Evolutionary conservation across 1,284 basidiomycete genomes (phyloP).

Genomic region (Athelia psychrophila): DNA sequence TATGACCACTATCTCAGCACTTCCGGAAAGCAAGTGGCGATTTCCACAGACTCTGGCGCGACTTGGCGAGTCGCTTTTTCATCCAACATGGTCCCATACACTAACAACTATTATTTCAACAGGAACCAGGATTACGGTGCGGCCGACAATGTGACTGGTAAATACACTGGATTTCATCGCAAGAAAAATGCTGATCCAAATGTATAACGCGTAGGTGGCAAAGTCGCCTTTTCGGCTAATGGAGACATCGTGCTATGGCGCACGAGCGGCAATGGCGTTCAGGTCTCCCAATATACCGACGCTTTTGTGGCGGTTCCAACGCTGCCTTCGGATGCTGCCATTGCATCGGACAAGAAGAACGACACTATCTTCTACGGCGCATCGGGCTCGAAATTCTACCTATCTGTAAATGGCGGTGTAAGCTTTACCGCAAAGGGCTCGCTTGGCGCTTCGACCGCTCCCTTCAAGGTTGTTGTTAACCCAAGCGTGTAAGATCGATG

Average conservation of each 20-base stretch:
- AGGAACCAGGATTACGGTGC: conserved; percentile 41
- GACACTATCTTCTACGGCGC: conserved; percentile 58
- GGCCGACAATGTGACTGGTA: conserved; percentile 38
- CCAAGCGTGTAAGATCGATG: conserved; percentile 26
- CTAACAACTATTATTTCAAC: too few relatives aligned
- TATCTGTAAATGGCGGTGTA: conserved; percentile 51
- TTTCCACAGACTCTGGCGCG: conserved; percentile 51
- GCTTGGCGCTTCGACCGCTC: conserved; percentile 46
- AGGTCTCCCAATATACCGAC: conserved; percentile 48
- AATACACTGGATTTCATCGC: too few relatives aligned
- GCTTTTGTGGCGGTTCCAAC: conserved; percentile 47
- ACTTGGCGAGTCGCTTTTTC: conserved; percentile 36
- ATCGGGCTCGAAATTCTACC: conserved; percentile 50
- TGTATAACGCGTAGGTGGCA: conserved; percentile 26
- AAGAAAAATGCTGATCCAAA: conserved; percentile 36
- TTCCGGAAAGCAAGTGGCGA: conserved; percentile 49
- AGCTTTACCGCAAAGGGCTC: conserved; percentile 44
- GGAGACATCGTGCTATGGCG: conserved; percentile 58
- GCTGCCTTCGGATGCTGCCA: conserved; percentile 48
- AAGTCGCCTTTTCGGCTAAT: conserved; percentile 57
- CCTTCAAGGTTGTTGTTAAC: conserved; percentile 52
- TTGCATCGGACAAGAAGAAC: conserved; percentile 60
- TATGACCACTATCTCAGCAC: conserved; percentile 23
- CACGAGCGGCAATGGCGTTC: conserved; percentile 43
- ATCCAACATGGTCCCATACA: background rate